Percentiles rank a stretch among this genome's conserved stretches.
Conservation (phyloP, 2,329 filamentous ascomycete species). For the Epichloe aotearoae region DNA sequence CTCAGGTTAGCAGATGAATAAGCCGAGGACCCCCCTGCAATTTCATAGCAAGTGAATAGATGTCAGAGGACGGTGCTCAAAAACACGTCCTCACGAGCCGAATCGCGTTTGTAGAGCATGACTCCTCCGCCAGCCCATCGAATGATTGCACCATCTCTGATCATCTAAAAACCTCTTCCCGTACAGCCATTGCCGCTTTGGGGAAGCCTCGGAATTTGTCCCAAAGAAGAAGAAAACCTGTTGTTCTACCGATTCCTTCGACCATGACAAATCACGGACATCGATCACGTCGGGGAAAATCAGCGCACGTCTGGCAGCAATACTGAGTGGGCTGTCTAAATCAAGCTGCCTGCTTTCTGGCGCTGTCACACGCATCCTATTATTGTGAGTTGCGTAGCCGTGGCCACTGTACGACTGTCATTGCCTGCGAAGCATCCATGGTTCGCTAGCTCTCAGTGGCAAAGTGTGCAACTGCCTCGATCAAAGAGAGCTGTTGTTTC, state of each 20-base stretch:
- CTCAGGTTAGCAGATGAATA: neutral
- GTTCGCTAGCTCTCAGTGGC: neutral
- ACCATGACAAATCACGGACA: neutral
- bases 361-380: neutral
- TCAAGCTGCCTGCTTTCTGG: neutral
- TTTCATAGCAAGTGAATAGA: neutral
- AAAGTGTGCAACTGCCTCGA: neutral
- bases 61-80: neutral
- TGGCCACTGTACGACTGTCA: neutral
- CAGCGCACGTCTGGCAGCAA: neutral
- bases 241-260: neutral
- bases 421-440: slow-evolving; percentile 1
- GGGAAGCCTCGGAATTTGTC: neutral
- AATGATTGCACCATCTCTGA: neutral
- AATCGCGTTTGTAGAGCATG: neutral
- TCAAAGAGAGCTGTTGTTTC: neutral
- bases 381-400: neutral
- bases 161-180: neutral
- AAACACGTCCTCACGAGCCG: neutral
- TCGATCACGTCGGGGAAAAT: neutral
- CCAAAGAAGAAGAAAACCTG: neutral
- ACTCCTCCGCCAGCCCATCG: neutral
- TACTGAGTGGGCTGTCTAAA: no score
- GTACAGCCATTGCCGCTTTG: neutral
- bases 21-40: neutral